Evolutionary conservation across 495 filamentous ascomycete species (phyloP), one percentile per base, ranked within the genome.

Genomic region (Xylaria scruposa): DNA sequence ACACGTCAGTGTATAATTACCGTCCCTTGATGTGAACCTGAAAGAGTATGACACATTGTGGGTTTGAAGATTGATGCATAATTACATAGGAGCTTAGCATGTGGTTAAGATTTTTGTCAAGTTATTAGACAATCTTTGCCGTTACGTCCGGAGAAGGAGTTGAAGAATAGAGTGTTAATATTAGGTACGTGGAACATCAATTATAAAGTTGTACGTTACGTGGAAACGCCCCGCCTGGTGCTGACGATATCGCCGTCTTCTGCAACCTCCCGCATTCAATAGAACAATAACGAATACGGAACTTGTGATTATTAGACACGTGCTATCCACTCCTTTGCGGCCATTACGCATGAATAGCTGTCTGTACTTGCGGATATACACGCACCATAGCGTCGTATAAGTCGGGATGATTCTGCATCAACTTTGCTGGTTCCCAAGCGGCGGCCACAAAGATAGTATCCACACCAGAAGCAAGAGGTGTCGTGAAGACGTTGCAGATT

Each of bases 381-480:
- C 82, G 75, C 3, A 97, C 85, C 87, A 97, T 91, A 71, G 86
- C 83, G 26, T 89, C 78, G 74, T 93, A 97, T 68, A 98, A 81
- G 68, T 94, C 93, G 0, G 90, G 90, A 79, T 97, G 94, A 66
- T 97, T 91, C 26, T 88, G 84, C 77, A 93, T 92, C 85, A 97
- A 81, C 10, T 94, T 92, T 79, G 95, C 90, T 0, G 95, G 94
- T 76, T 97, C 93, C 91, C 93, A 97, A 0, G 93, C 95, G 78
- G 90, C 89, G 7, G 93, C 93, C 12, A 95, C 92, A 76, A 97
- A 97, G 71, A 97, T 92, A 5, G 95, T 97, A 73, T 91, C 87
- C 44, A 91, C 85, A 21, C 91, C 90, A 74, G 84, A 88, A 79
- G 91, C 90, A 19, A 94, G 84, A 4, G 93, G 95, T 15, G 91